Evolutionary conservation across 306 rosid genomes (phyloP), one percentile per base, ranked within the genome.

Genomic region (Spatholobus suberectus): DNA sequence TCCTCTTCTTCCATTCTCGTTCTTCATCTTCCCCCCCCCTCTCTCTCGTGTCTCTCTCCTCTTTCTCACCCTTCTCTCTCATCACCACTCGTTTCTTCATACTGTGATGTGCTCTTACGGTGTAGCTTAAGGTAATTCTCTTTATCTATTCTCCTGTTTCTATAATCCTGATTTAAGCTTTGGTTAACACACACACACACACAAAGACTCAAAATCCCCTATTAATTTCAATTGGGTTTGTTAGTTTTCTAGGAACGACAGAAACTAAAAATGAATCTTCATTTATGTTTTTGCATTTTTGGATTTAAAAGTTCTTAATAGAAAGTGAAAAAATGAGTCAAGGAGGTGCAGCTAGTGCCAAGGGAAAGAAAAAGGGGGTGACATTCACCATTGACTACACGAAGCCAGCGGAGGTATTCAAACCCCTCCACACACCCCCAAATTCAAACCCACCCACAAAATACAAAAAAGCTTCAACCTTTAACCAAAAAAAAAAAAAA

Each of bases 401-500:
- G 17, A 92, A 94, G 87, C 98, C 97, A 0, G 97, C 93, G 59
- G 97, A 94, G 66, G 97, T n/a, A n/a, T n/a, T n/a, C n/a, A n/a
- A n/a, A n/a, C n/a, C n/a, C n/a, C n/a, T n/a, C n/a, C n/a, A n/a
- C n/a, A n/a, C n/a, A n/a, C n/a, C n/a, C n/a, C n/a, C n/a, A n/a
- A n/a, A n/a, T n/a, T n/a, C n/a, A n/a, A n/a, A n/a, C n/a, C n/a
- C n/a, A n/a, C n/a, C n/a, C n/a, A n/a, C n/a, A n/a, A n/a, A n/a
- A n/a, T n/a, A n/a, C n/a, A n/a, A n/a, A n/a, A n/a, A n/a, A n/a
- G n/a, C n/a, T n/a, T n/a, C n/a, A n/a, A n/a, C n/a, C n/a, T n/a
- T n/a, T n/a, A n/a, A n/a, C n/a, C n/a, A n/a, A n/a, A n/a, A n/a
- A n/a, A n/a, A n/a, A n/a, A n/a, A n/a, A n/a, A n/a, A n/a, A n/a